phyloP scores from a whole-genome alignment of 208 protist species.

The Trichomonas tenax region DNA sequence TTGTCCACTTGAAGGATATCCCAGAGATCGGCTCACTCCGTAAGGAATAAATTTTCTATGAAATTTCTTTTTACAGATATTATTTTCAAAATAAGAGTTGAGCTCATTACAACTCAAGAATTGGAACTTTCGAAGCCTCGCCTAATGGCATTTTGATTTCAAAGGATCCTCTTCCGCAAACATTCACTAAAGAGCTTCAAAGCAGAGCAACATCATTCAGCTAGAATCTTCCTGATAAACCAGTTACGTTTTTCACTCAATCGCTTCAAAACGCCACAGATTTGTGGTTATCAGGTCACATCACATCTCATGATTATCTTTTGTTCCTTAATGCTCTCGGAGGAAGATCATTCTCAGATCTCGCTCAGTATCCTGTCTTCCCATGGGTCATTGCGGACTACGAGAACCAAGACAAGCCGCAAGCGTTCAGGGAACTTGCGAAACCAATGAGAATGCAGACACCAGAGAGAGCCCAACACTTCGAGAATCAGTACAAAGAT shows the following conservation, averaged over 20 bases:
- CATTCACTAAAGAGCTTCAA: not conserved
- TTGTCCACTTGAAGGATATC: not conserved
- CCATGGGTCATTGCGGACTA: not conserved
- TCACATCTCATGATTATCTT: not conserved
- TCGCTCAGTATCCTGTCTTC: not conserved
- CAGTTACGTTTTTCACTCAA: not conserved
- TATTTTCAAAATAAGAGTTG: too few species aligned
- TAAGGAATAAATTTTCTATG: not conserved
- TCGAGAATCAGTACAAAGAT: not conserved
- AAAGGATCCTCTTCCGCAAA: too few species aligned
- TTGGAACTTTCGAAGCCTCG: too few species aligned
- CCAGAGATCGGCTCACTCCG: not conserved
- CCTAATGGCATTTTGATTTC: not conserved
- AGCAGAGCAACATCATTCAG: not conserved
- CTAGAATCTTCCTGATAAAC: not conserved
- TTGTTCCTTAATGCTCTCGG: not conserved
- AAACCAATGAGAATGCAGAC: not conserved
- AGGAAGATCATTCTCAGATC: not conserved
- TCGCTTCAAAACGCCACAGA: not conserved
- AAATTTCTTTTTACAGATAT: not conserved
- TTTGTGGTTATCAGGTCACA: not conserved
- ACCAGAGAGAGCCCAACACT: not conserved
- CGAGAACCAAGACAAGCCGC: not conserved
- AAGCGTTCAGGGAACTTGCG: not conserved
- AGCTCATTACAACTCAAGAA: too few species aligned